Evolutionary conservation across 768 basidiomycete genomes (phyloP).

Genomic region (Xerocomus potaroensis): DNA sequence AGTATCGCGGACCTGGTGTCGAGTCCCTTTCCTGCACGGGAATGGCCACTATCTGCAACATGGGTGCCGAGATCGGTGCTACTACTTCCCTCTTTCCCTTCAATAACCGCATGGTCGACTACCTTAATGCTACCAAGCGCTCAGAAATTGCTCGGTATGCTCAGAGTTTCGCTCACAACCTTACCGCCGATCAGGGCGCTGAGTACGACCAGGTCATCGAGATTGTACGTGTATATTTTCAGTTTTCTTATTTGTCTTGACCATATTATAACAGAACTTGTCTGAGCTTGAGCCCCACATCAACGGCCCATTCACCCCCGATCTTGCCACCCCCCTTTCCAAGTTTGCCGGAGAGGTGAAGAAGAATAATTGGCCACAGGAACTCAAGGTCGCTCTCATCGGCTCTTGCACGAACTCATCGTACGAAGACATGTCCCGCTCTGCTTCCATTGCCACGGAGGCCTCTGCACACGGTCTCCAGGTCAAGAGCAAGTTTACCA

Average conservation of each 20-base stretch:
- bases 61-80: slow-evolving; percentile 99
- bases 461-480: slow-evolving; percentile 83
- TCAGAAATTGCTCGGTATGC: slow-evolving; percentile 85
- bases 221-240: slow-evolving; percentile 52
- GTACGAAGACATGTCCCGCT: slow-evolving; percentile 99
- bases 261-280: slow-evolving; percentile 57
- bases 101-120: slow-evolving; percentile 91
- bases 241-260: neutral
- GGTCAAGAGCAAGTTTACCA: slow-evolving; percentile 92
- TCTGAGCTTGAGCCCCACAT: slow-evolving; percentile 98
- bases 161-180: slow-evolving; percentile 82
- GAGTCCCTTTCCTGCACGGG: slow-evolving; percentile 96
- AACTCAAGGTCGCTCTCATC: slow-evolving; percentile 96
- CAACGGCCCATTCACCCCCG: slow-evolving; percentile 99
- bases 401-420: slow-evolving; percentile 99
- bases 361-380: slow-evolving; percentile 95
- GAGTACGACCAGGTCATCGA: slow-evolving; percentile 95
- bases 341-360: slow-evolving; percentile 89
- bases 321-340: slow-evolving; percentile 97
- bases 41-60: slow-evolving; percentile 99
- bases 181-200: slow-evolving; percentile 79
- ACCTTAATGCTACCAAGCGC: slow-evolving; percentile 94
- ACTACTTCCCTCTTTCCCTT: slow-evolving; percentile 99
- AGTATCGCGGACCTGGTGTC: slow-evolving; percentile 93
- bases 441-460: slow-evolving; percentile 89